Base-by-base conservation (phyloP, 768 basidiomycete species). In the Hirschioporus abietinus region DNA sequence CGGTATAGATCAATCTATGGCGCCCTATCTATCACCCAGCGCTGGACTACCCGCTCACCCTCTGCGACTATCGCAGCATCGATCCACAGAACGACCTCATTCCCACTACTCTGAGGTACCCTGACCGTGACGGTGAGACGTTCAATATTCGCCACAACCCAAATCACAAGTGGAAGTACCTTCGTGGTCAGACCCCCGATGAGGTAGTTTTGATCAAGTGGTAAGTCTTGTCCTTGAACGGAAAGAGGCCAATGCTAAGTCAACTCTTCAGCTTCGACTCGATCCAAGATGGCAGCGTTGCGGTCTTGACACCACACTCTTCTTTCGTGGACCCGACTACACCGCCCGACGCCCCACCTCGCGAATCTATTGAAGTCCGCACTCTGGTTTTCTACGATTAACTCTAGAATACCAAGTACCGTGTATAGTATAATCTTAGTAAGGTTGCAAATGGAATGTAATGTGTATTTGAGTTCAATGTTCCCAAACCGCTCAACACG, bases 191-290 rank as follows among this genome's bases (percentile, higher is more conserved):
- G 78, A 74, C 71, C 30, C 76, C 80, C 0, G 79, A 82, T n/a
- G 83, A 85, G 66, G 76, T 76, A 58, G 80, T 80, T 20, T 70
- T 84, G 63, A 81, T 84, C 64, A 83, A 84, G 69, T 83, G 82
- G 82, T 84, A 63, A 34, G 77, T 68, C 8, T 62, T 60, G 17
- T 60, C n/a, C 25, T 20, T 64, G n/a, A n/a, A n/a, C n/a, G n/a
- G n/a, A n/a, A n/a, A n/a, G n/a, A n/a, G n/a, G n/a, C n/a, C 35
- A 15, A 24, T 27, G 30, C 8, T 67, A 15, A 18, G 63, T 7
- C 4, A 12, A 10, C 58, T 34, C 4, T 27, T 26, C 66, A 78
- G 78, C 63, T 74, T 77, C 60, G 76, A 77, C 63, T 80, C 77
- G 17, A 66, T 76, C 59, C 73, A 74, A 63, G 78, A 78, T 61